These are phyloP conservation scores for Apiotrichum veenhuisii DNA, from an alignment of 1,284 basidiomycete genomes.

Conservation along the genomic window DNA sequence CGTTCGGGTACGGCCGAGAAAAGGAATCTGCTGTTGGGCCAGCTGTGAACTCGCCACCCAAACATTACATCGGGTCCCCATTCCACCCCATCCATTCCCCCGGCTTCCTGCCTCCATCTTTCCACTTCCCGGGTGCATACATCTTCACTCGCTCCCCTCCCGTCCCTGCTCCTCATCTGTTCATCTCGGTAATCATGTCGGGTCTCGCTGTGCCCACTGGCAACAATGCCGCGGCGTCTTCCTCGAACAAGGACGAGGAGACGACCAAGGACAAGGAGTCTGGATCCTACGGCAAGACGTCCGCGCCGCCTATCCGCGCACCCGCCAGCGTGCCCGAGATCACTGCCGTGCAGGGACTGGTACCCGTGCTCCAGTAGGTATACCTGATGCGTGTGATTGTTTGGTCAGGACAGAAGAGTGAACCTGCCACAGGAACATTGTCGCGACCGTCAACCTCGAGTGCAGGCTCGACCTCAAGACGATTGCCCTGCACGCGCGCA, in stretches of 20 bases:
- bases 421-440: conserved; percentile 69
- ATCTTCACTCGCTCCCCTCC: neutral
- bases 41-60: neutral
- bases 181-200: conserved; percentile 23
- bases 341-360: conserved; percentile 89
- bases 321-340: conserved; percentile 58
- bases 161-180: no score
- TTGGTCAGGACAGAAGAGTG: neutral
- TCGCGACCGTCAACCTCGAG: conserved; percentile 98
- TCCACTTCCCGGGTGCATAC: neutral
- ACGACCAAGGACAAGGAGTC: conserved; percentile 3
- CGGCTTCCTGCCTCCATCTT: neutral
- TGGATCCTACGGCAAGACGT: conserved; percentile 20
- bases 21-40: neutral
- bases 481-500: conserved; percentile 94
- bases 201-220: conserved; percentile 24
- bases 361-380: conserved; percentile 78
- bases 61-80: neutral
- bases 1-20: conserved; percentile 5
- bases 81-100: neutral
- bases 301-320: conserved; percentile 16
- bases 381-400: conserved; percentile 7
- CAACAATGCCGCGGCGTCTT: neutral
- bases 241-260: neutral
- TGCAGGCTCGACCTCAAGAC: conserved; percentile 97